A percentile compares a stretch with the other conserved stretches of the same genome.
These are phyloP conservation scores for Stephania yunnanensis DNA, from an alignment of 164 flowering plant species.

Conservation along the genomic window DNA sequence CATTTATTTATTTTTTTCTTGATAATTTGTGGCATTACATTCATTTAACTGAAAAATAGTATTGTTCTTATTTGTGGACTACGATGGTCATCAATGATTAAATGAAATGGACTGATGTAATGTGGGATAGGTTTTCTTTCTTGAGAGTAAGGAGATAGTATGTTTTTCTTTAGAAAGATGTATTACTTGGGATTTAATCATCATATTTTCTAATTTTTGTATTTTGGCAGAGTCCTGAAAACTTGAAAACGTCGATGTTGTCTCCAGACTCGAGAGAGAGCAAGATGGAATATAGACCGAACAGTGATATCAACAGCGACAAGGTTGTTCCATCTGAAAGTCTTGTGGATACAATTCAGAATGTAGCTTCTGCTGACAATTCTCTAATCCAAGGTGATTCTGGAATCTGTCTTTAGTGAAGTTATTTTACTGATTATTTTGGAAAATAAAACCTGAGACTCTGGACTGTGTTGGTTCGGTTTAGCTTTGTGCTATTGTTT, in stretches of 20 bases:
- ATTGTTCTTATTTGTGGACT: neutral
- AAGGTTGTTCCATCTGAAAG: too few relatives aligned
- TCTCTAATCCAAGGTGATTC: conserved; percentile 28
- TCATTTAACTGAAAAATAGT: neutral
- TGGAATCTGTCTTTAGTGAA: neutral
- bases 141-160: too few relatives aligned
- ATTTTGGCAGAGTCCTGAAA: conserved; percentile 27
- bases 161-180: neutral
- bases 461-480: too few relatives aligned
- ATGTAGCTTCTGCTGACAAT: conserved; percentile 5
- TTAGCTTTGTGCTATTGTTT: too few relatives aligned
- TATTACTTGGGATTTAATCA: neutral
- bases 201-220: conserved; percentile 3
- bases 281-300: conserved; percentile 14
- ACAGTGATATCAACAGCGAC: conserved; percentile 1
- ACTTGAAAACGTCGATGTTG: conserved; percentile 12
- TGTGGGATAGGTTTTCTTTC: neutral
- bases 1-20: too few relatives aligned
- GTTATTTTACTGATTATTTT: neutral
- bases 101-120: neutral
- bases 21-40: neutral
- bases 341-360: neutral
- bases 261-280: conserved; percentile 20
- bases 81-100: neutral
- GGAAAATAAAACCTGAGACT: neutral